Base-by-base conservation (phyloP, 2,329 filamentous ascomycete species). In the Tolypocladium amazonense region DNA sequence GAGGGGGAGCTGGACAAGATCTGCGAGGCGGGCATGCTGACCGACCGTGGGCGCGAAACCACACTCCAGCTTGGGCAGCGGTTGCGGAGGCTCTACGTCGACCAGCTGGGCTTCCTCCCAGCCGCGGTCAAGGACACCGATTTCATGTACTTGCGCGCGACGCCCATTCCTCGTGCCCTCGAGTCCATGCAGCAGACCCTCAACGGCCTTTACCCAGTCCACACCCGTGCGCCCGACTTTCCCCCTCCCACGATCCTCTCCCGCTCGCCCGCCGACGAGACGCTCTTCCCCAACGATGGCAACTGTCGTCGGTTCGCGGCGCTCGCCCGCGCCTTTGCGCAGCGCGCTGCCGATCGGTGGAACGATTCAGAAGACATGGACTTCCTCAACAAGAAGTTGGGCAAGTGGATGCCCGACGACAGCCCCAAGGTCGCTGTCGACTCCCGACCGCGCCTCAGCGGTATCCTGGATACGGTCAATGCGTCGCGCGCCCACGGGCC, bases 401-500 rank as follows among this genome's bases (percentile, higher is more conserved):
- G 88, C 41, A 91, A 89, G 71, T 96, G 88, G 85, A 96, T 97
- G 89, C 90, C 91, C 0, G 80, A 85, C 9, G 80, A 81, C 41
- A 81, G 79, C 37, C 82, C 82, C 14, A 80, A 81, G 45, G 86
- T 97, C 11, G 89, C 88, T 33, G 90, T 97, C 11, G 92, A 97
- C 72, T 87, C 87, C 1, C 87, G 88, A 61, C 94, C 94, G 0
- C 82, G 92, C 53, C 79, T 97, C 15, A 92, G 87, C 7, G 94
- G 94, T 58, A 88, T 99, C 67, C 91, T 96, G 88, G 94, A 99
- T 75, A 94, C 90, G 0, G 83, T 97, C 69, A 97, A 97, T 70
- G 85, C 90, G 8, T 96, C 91, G 0, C 79, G 89, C 15, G 93
- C 92, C 2, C 94, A 97, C 71, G 72, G 72, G 25, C 84, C 88